Conservation (phyloP, 371 early-diverging fungal genomes). For the Lichtheimia ramosa region DNA sequence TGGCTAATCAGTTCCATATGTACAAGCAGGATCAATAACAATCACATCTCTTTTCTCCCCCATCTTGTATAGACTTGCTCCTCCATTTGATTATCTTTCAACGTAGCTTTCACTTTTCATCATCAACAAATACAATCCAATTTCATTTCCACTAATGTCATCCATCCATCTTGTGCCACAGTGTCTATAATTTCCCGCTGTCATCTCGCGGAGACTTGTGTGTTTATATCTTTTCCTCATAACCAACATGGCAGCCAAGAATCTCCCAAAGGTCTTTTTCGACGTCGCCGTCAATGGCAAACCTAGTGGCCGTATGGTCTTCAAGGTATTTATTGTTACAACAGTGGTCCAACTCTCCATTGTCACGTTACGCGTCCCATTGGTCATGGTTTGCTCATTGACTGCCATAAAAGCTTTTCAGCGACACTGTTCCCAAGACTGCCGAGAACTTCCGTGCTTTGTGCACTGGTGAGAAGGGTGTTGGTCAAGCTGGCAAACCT, state of each 20-base stretch:
- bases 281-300: constrained; percentile 60
- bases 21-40: too few species aligned
- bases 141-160: too few species aligned
- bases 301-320: constrained; percentile 48
- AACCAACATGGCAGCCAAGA: constrained; percentile 21
- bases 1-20: too few species aligned
- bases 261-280: constrained; percentile 55
- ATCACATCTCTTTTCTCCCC: too few species aligned
- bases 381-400: neutral
- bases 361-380: neutral
- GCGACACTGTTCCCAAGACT: constrained; percentile 94
- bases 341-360: neutral
- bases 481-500: constrained; percentile 65
- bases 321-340: constrained; percentile 16
- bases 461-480: constrained; percentile 79
- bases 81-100: too few species aligned
- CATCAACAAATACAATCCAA: too few species aligned
- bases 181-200: neutral
- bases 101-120: too few species aligned
- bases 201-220: neutral
- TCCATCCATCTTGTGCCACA: neutral
- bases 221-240: neutral
- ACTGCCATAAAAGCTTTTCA: constrained; percentile 66
- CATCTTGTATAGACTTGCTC: too few species aligned
- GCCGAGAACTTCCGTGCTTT: constrained; percentile 96